Conservation (phyloP, 805 yeast genomes). For the baker's yeast (Saccharomyces cerevisiae) region DNA sequence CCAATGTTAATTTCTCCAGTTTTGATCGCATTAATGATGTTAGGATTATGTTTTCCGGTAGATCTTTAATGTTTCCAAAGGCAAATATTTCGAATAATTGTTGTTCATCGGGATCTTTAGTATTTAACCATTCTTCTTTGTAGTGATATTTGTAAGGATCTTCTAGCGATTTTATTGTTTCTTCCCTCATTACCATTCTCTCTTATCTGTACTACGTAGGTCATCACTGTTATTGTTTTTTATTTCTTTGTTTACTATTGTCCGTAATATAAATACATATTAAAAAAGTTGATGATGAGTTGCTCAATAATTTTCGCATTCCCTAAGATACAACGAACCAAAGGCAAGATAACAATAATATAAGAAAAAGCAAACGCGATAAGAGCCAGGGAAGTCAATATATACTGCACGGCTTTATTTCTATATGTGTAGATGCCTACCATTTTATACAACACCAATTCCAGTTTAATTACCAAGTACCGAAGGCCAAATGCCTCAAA, state of each 20-base stretch:
- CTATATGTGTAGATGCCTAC: conserved; percentile 11
- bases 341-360: not conserved
- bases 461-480: conserved; percentile 21
- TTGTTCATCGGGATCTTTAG: conserved; percentile 2
- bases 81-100: conserved; percentile 21
- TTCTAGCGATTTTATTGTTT: conserved; percentile 10
- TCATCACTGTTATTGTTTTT: not conserved
- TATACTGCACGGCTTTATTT: not conserved
- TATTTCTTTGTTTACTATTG: not conserved
- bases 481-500: conserved; percentile 12
- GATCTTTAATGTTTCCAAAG: conserved; percentile 22
- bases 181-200: conserved; percentile 1
- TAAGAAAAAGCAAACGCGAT: not conserved
- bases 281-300: not conserved
- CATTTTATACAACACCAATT: conserved; percentile 26
- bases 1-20: conserved; percentile 17
- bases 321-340: not conserved
- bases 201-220: not conserved
- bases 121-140: conserved; percentile 21
- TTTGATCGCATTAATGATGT: conserved; percentile 15
- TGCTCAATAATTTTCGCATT: not conserved
- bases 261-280: not conserved
- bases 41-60: conserved; percentile 2
- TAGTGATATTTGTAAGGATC: conserved; percentile 16
- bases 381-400: conserved; percentile 2